phyloP scores from a whole-genome alignment of 805 yeast genomes.

The Saccharomyces eubayanus region DNA sequence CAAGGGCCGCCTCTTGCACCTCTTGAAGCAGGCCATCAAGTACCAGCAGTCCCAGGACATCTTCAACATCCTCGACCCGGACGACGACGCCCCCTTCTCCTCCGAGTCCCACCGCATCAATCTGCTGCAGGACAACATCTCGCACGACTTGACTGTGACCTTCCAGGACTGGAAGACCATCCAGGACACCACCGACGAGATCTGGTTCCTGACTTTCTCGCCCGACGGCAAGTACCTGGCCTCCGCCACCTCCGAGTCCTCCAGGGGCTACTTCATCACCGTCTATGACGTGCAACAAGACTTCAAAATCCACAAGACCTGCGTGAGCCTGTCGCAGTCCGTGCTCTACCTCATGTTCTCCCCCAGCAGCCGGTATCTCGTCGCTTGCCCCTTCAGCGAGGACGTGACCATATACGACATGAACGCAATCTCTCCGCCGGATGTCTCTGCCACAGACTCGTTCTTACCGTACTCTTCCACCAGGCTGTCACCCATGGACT shows the following conservation, averaged over 20 bases:
- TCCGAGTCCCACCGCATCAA: conserved; percentile 3
- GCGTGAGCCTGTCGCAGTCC: conserved; percentile 43
- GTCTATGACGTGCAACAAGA: conserved; percentile 55
- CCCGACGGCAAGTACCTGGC: conserved; percentile 69
- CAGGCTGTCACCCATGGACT: not conserved
- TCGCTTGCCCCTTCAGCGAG: conserved; percentile 68
- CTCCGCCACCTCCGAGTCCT: conserved; percentile 55
- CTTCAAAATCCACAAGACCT: conserved; percentile 32
- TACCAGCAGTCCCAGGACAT: conserved; percentile 37
- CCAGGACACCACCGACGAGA: conserved; percentile 56
- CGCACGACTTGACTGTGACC: conserved; percentile 2
- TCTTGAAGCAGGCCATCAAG: conserved; percentile 43
- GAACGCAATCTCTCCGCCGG: conserved; percentile 23
- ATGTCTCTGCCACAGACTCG: not conserved
- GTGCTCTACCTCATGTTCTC: conserved; percentile 70
- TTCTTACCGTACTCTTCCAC: not conserved
- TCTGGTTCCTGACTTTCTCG: conserved; percentile 76
- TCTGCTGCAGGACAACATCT: conserved; percentile 15
- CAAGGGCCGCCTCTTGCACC: conserved; percentile 40
- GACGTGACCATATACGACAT: conserved; percentile 64
- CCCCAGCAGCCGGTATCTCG: conserved; percentile 54
- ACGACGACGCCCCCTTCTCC: conserved; percentile 1
- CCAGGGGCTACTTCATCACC: conserved; percentile 42
- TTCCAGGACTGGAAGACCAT: conserved; percentile 14
- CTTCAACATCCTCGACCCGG: conserved; percentile 29